Percentiles rank a stretch among this genome's conserved stretches.
These are phyloP conservation scores for Posidonia australis DNA, from an alignment of 106 monocot genomes.

Conservation along the genomic window DNA sequence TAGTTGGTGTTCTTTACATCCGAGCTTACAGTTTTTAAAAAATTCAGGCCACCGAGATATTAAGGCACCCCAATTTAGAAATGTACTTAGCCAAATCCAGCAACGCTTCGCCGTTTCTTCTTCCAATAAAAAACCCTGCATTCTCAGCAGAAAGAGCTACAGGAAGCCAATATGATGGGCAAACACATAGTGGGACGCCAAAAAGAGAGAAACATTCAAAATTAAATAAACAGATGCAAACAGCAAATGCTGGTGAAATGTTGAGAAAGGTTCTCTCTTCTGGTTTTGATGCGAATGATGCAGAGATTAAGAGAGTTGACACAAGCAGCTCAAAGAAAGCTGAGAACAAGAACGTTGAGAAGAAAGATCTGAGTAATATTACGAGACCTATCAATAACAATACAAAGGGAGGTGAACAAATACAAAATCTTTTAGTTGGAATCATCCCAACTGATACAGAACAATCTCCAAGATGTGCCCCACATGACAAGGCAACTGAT, in stretches of 20 bases:
- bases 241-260: conserved; percentile 10
- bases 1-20: not conserved
- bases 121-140: conserved; percentile 53
- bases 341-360: not conserved
- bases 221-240: not conserved
- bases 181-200: conserved; percentile 1
- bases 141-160: conserved; percentile 22
- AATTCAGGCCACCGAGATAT: conserved; percentile 57
- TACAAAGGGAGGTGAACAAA: not conserved
- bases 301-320: conserved; percentile 18
- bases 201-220: conserved; percentile 6
- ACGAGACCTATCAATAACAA: not conserved
- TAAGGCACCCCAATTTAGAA: conserved; percentile 54
- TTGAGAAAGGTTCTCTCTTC: not conserved
- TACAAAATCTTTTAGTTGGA: not conserved
- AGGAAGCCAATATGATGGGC: conserved; percentile 14
- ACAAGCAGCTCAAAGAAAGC: conserved; percentile 6
- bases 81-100: conserved; percentile 58
- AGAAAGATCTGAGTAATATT: not conserved
- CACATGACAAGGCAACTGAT: not conserved
- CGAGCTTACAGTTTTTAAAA: not conserved
- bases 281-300: not conserved
- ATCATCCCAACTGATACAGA: not conserved
- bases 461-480: too few relatives aligned
- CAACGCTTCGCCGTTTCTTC: conserved; percentile 50